Evolutionary conservation across 148 eudicot species (phyloP), one percentile per base, ranked within the genome.

Genomic region (Simmondsia chinensis): DNA sequence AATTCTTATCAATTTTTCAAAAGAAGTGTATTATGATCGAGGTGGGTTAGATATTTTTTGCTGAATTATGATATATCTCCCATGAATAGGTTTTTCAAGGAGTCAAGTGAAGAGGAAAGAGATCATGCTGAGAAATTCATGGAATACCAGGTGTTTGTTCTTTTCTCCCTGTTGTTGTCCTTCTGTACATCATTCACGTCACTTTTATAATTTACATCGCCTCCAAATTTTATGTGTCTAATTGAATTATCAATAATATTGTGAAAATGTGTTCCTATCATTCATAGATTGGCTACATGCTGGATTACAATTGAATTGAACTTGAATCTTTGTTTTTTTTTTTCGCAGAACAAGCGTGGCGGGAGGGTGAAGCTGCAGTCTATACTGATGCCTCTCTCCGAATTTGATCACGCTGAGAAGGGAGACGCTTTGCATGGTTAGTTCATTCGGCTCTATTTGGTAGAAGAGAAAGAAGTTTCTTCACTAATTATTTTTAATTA

Each of bases 341-440:
- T 29, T 33, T 52, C 54, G 30, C 75, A 89, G 97, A 89, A 89
- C 78, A 89, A 66, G 59, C 77, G 97, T 24, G 95, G 97, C 47
- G 97, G 97, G 26, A 89, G 64, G 64, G 97, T 89, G 73, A 89
- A 76, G 59, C 45, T 89, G 58, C 93, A 73, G 46, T 76, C 87
- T 16, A 81, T 89, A 38, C 7, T 81, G 66, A 81, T 79, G 95
- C 95, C 95, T 1, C 56, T 70, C 16, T 78, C 95, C 25, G 97
- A 89, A 56, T 89, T 84, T 43, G 87, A 84, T 58, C 68, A 89
- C 61, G 74, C 62, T 26, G 97, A 89, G 63, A 84, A 85, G 46
- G 97, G 95, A 49, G 97, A 85, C 60, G 97, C 97, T 48, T 42
- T 89, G 48, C 77, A 84, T 65, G 97, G 97, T 84, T 63, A 33